Evolutionary conservation across 2,329 filamentous ascomycete genomes (phyloP), one percentile per base, ranked within the genome.

Genomic region (Cadophora sp.): DNA sequence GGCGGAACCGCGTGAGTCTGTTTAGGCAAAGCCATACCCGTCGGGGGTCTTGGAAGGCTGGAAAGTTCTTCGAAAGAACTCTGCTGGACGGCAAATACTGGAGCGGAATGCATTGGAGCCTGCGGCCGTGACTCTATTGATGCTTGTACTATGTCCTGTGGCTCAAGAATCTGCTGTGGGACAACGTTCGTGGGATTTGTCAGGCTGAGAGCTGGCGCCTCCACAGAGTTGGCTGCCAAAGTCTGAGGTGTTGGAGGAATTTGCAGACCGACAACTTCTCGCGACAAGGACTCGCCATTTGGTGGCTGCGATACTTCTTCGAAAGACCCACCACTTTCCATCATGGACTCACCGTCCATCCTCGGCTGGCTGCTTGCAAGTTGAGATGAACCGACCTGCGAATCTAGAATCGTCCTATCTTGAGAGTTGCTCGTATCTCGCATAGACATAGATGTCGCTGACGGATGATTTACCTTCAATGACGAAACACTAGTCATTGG

Each of bases 401-500:
- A 48, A 30, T 64, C 56, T 20, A 24, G 50, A 36, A 36, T 45
- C n/a, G 33, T 41, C 30, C 53, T 55, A 50, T 67, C 67, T 56
- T 55, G 64, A 62, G 62, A 66, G 11, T 48, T 20, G 18, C 53
- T 55, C 7, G 36, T 56, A 43, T 62, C 56, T 51, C 43, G 47
- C 4, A 51, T 27, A 14, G 33, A n/a, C 5, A 39, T 45, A 0
- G 56, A 60, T n/a, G 61, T 68, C 5, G 22, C 66, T 8, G 70
- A 72, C 1, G 71, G 62, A 61, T 66, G 73, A 53, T 74, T 64
- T 0, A 74, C 72, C 22, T 66, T 65, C 33, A 73, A 53, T 7
- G 72, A 73, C 9, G 72, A 74, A 3, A 72, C 66, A 64, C 68
- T 72, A 27, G 70, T 72, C 71, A 69, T 69, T n/a, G 70, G 71